Evolutionary conservation across 352 stramenopile species (phyloP).

Genomic region (Phytopythium helicoides): DNA sequence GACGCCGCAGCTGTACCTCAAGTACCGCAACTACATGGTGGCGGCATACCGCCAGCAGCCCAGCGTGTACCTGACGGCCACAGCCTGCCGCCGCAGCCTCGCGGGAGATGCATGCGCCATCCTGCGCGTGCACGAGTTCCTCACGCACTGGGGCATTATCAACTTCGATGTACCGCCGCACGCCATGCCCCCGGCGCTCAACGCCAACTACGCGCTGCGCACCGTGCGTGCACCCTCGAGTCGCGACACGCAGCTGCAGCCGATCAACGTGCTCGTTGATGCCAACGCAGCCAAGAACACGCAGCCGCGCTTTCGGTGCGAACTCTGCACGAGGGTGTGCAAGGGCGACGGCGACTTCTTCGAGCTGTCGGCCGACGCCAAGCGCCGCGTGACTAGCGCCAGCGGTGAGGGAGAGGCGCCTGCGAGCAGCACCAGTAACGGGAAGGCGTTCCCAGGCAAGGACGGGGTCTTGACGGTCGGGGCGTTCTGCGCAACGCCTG

Average conservation of each 20-base stretch:
- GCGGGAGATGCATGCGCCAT: constrained; percentile 81
- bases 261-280: constrained; percentile 32
- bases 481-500: constrained; percentile 43
- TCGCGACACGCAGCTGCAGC: constrained; percentile 1
- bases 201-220: constrained; percentile 60
- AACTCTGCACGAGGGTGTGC: constrained; percentile 44
- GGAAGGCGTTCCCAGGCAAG: constrained; percentile 8
- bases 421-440: constrained; percentile 8
- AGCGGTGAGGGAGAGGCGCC: constrained; percentile 4
- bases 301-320: constrained; percentile 27
- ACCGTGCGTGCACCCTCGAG: constrained; percentile 13
- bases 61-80: constrained; percentile 78
- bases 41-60: constrained; percentile 77
- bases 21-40: constrained; percentile 89
- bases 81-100: constrained; percentile 75
- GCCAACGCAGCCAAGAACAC: constrained; percentile 19
- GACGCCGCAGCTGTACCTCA: constrained; percentile 68
- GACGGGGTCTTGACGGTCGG: constrained; percentile 33
- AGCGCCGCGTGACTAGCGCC: constrained; percentile 32
- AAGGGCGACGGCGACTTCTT: constrained; percentile 34
- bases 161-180: constrained; percentile 83
- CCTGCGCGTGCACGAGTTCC: constrained; percentile 82
- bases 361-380: constrained; percentile 55
- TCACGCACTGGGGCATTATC: constrained; percentile 84
- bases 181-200: constrained; percentile 46